Percentiles rank a stretch among this genome's conserved stretches.
Evolutionary conservation across 179 eudicot species (phyloP).

Genomic region (Spergularia azorica): DNA sequence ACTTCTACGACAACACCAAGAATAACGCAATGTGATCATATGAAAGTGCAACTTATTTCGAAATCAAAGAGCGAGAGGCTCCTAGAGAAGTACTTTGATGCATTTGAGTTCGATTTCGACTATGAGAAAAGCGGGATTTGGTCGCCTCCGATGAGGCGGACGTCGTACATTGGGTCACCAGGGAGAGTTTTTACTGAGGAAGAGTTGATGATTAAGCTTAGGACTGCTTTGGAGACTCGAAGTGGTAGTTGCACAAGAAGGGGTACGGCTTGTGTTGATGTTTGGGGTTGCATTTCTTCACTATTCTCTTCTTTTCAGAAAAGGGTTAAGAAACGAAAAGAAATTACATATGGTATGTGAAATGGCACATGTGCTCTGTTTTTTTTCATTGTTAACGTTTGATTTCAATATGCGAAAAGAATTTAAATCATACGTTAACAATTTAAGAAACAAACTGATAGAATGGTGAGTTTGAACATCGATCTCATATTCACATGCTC

Average conservation of each 20-base stretch:
- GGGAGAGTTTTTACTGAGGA: conserved; percentile 28
- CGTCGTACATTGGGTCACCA: conserved; percentile 34
- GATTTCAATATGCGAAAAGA: no score
- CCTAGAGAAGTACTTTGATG: conserved; percentile 56
- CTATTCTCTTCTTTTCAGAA: conserved; percentile 30
- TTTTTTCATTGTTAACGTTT: no score
- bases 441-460: no score
- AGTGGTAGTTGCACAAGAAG: conserved; percentile 21
- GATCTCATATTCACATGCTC: no score
- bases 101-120: conserved; percentile 60
- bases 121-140: conserved; percentile 59
- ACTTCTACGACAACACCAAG: conserved; percentile 20
- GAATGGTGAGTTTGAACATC: no score
- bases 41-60: conserved; percentile 51
- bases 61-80: conserved; percentile 55
- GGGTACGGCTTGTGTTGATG: conserved; percentile 32
- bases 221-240: conserved; percentile 20
- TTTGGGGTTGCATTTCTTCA: conserved; percentile 32
- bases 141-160: conserved; percentile 63
- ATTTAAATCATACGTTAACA: no score
- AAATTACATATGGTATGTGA: conserved; percentile 29
- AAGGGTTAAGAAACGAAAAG: conserved; percentile 32
- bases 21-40: conserved; percentile 16
- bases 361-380: no score
- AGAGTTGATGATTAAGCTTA: conserved; percentile 28